Base-by-base conservation (phyloP, 129 eudicot genomes). In the Escallonia herrerae region DNA sequence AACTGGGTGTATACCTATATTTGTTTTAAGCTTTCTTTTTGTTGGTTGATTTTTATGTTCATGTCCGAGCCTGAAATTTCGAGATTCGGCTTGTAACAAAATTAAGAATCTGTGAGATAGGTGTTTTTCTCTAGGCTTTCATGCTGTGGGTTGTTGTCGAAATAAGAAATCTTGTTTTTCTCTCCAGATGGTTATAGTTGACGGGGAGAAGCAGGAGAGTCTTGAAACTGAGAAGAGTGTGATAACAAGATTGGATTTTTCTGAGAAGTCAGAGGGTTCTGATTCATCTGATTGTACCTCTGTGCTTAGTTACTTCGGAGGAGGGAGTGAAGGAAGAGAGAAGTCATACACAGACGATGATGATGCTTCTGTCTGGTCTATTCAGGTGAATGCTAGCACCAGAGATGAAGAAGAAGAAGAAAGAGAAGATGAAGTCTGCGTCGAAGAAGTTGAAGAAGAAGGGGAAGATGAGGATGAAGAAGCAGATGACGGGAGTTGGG, bases 371-470 rank as follows among this genome's bases (percentile, higher is more conserved):
- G 13, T 81, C 5, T 91, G 97, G 97, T 91, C 97, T 3, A 79
- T 91, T 67, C 84, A 87, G 69, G 97, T 83, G 56, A 91, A 91
- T 70, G 88, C 87, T 42, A 84, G 95, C 73, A 79, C 76, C 4
- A 68, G 76, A 58, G 94, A 84, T 10, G 82, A 83, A 7, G 69
- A 46, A 63, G 82, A 79, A 33, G 67, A 75, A 3, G 78, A 64
- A n/a, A n/a, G n/a, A 12, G 79, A 64, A 9, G 79, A 51, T 7
- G 80, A 73, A 13, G 75, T 66, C 37, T 66, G n/a, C 5, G 8
- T 41, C 0, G 80, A 54, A 7, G 79, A 63, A 22, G 75, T 41
- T 2, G 62, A 46, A 22, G 63, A 52, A 2, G 72, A 72, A n/a
- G n/a, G n/a, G n/a, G 9, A 58, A 13, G 51, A 69, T 41, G 82